Evolutionary conservation across 2,329 filamentous ascomycete genomes (phyloP).

Genomic region (Colletotrichum zoysiae): DNA sequence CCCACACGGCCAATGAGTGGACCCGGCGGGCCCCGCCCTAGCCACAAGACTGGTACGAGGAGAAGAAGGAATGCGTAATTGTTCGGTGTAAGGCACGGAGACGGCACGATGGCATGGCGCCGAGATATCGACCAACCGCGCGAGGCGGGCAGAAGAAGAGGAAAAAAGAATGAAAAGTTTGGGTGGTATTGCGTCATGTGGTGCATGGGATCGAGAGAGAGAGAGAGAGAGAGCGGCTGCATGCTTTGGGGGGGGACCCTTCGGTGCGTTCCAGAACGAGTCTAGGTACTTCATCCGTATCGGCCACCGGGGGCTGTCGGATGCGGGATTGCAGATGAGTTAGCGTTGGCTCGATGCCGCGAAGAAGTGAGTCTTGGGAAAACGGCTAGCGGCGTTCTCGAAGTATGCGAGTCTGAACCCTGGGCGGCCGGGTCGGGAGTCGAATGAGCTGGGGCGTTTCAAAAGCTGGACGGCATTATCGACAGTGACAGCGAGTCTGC

Average conservation of each 20-base stretch:
- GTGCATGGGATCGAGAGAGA: not conserved
- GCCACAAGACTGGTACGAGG: slow-evolving; percentile 13
- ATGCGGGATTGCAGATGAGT: slow-evolving; percentile 1
- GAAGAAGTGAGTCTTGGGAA: slow-evolving; percentile 3
- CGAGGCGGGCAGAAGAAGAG: slow-evolving; percentile 12
- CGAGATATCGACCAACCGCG: slow-evolving; percentile 11
- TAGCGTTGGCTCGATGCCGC: slow-evolving; percentile 15
- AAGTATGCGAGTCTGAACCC: slow-evolving; percentile 18
- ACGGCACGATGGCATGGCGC: slow-evolving; percentile 4
- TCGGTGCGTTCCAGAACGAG: slow-evolving; percentile 16
- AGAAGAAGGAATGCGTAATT: slow-evolving; percentile 40
- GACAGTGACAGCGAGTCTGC: not conserved
- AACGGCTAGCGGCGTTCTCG: slow-evolving; percentile 22
- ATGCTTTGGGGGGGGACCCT: not conserved
- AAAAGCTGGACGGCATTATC: not conserved
- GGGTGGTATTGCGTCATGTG: slow-evolving; percentile 24
- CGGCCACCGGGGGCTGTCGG: not conserved
- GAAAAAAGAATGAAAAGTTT: not conserved
- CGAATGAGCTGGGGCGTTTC: slow-evolving; percentile 5
- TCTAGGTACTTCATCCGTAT: not conserved
- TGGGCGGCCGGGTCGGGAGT: not conserved
- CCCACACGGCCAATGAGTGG: slow-evolving; percentile 33
- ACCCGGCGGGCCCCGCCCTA: slow-evolving; percentile 10
- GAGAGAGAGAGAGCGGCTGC: not conserved
- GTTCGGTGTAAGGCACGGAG: slow-evolving; percentile 29